Conservation (phyloP, 208 protist genomes). For the Leptomonas pyrrhocoris region DNA sequence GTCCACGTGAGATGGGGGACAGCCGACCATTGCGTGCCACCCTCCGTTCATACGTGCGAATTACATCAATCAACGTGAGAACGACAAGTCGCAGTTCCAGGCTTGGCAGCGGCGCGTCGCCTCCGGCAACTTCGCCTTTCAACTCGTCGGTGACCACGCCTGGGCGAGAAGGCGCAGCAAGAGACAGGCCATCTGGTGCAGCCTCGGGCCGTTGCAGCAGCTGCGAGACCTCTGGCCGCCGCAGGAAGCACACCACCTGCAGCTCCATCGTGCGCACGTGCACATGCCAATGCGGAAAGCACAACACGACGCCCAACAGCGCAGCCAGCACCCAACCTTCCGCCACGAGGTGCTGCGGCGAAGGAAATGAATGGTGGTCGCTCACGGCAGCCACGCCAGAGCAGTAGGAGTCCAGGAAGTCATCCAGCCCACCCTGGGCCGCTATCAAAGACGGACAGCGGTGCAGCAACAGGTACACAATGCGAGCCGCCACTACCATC, state of each 20-base stretch:
- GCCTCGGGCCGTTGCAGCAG: not conserved
- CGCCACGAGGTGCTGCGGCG: not conserved
- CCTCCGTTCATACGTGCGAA: slow-evolving; percentile 5
- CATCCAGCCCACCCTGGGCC: not conserved
- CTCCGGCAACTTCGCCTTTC: not conserved
- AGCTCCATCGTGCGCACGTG: not conserved
- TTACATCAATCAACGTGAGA: slow-evolving; percentile 1
- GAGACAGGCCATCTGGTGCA: not conserved
- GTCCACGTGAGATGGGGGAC: not conserved
- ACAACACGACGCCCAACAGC: not conserved
- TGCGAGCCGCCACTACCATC: not conserved
- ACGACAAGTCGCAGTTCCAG: slow-evolving; percentile 12
- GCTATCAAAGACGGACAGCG: not conserved
- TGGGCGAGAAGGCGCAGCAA: not conserved
- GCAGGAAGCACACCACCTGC: slow-evolving; percentile 5
- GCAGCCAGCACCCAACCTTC: slow-evolving; percentile 16
- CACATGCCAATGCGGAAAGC: not conserved
- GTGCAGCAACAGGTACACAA: not conserved
- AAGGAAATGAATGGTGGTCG: not conserved
- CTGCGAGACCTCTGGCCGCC: not conserved
- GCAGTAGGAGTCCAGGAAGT: not conserved
- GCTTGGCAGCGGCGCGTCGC: not conserved
- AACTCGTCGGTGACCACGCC: not conserved
- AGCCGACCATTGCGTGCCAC: not conserved
- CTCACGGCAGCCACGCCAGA: not conserved